Percentiles rank a stretch among this genome's conserved stretches.
Evolutionary conservation across 73 alveolate genomes (phyloP).

Genomic region (Paramecium primaurelia): DNA sequence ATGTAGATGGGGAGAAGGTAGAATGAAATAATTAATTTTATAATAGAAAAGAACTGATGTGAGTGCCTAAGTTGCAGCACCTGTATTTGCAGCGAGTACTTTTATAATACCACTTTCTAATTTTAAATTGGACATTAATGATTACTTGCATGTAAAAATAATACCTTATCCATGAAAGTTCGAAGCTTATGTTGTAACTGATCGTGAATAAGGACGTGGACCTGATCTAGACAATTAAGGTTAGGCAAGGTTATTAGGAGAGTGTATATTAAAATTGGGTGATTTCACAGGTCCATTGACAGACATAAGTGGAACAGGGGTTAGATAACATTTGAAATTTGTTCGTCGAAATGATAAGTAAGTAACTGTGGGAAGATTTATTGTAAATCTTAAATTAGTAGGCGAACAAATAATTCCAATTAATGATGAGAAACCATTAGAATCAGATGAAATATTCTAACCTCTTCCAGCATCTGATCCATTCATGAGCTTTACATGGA

Average conservation of each 20-base stretch:
- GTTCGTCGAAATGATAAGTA: constrained; percentile 84
- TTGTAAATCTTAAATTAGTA: constrained; percentile 86
- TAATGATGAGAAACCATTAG: constrained; percentile 78
- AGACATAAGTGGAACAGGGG: constrained; percentile 96
- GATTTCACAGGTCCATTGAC: constrained; percentile 93
- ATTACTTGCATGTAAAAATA: constrained; percentile 63
- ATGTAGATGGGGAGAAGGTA: constrained; percentile 96
- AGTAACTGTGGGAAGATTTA: constrained; percentile 97
- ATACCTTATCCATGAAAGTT: constrained; percentile 66
- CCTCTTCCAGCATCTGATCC: constrained; percentile 96
- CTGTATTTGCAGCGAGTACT: constrained; percentile 93
- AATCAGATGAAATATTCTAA: constrained; percentile 84
- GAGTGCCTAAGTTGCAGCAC: constrained; percentile 93
- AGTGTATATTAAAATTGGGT: constrained; percentile 92
- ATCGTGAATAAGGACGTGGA: constrained; percentile 84
- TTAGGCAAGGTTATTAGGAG: constrained; percentile 97
- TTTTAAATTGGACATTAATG: constrained; percentile 75
- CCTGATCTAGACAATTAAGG: constrained; percentile 91
- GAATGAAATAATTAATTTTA: background rate
- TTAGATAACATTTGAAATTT: constrained; percentile 86
- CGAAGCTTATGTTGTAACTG: constrained; percentile 96
- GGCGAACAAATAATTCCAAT: constrained; percentile 63
- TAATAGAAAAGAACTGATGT: constrained; percentile 94
- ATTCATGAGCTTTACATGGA: constrained; percentile 90
- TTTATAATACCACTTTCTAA: constrained; percentile 93